Evolutionary conservation across 805 yeast species (phyloP), one percentile per base, ranked within the genome.

Genomic region (Zygosaccharomyces gambellarensis): DNA sequence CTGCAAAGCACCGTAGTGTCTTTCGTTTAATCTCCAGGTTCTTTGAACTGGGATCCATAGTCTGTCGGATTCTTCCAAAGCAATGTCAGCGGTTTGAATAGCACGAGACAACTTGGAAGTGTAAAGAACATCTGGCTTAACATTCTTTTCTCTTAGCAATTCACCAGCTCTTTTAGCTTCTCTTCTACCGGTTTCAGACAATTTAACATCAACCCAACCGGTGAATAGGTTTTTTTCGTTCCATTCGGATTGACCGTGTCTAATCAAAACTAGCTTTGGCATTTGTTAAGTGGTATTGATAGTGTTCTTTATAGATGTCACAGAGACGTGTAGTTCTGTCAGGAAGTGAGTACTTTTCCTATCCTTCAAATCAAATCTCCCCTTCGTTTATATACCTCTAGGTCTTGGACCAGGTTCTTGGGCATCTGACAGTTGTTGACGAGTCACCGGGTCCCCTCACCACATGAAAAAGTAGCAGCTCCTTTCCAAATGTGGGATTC

Each of bases 221-320:
- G 97, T 90, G 85, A 90, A 90, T 62, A 90, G 80, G 82, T 90
- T 92, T 80, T 89, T 88, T 75, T 89, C 96, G 75, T 90, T 90
- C 98, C 98, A 90, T 74, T 88, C 97, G 77, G 96, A 87, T 80
- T 92, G 96, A 67, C 98, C 98, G 90, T 90, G 98, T 81, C 98
- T 90, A 62, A 92, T 90, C 70, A 90, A 80, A 70, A 90, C 83
- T 73, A 90, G 80, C 74, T 87, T 89, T 66, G 76, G 75, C 77
- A 73, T 72, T 67, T 36, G n/a, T 46, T 30, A 29, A 34, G 45
- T 30, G 42, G 21, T 47, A 34, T 50, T 23, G 48, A 23, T 52
- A 43, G 51, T 32, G 32, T 42, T 5, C 28, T n/a, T n/a, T 40
- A 19, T 28, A 27, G 43, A 19, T 40, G 31, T 22, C 31, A 5